Percentiles rank a stretch among this genome's conserved stretches.
phyloP scores from a whole-genome alignment of 23 red algal species.

The Gracilaria vermiculophylla region DNA sequence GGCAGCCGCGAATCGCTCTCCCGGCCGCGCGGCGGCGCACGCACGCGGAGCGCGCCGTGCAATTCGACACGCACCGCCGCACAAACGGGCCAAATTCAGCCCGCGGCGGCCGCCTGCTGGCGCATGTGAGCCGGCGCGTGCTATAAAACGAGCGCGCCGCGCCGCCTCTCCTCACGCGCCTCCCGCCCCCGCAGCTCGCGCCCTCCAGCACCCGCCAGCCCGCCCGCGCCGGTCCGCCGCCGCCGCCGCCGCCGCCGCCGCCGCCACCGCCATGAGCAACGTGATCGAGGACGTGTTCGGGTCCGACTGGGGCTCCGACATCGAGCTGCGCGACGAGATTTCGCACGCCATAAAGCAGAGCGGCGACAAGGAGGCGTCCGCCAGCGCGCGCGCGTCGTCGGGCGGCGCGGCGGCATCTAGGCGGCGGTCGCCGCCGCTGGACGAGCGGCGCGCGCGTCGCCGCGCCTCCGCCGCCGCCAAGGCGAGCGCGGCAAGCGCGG shows the following conservation, averaged over 20 bases:
- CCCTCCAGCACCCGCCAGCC: too few relatives aligned
- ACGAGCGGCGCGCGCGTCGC: neutral
- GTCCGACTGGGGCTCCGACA: constrained; percentile 34
- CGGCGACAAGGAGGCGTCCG: neutral
- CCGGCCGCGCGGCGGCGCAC: too few relatives aligned
- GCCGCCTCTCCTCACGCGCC: neutral
- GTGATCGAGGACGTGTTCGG: constrained; percentile 42
- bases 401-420: neutral
- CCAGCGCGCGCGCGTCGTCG: too few relatives aligned
- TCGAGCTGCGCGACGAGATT: neutral
- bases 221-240: neutral
- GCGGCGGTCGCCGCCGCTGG: neutral
- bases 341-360: neutral
- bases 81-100: too few relatives aligned
- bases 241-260: neutral
- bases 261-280: neutral
- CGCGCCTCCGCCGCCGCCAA: neutral
- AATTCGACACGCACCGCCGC: too few relatives aligned
- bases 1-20: too few relatives aligned
- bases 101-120: too few relatives aligned
- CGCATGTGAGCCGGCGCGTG: too few relatives aligned
- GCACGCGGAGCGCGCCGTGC: too few relatives aligned
- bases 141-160: neutral
- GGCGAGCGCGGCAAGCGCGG: too few relatives aligned
- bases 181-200: neutral